Evolutionary conservation across 495 filamentous ascomycete genomes (phyloP), one percentile per base, ranked within the genome.

Genomic region (Thermochaetoides thermophila): DNA sequence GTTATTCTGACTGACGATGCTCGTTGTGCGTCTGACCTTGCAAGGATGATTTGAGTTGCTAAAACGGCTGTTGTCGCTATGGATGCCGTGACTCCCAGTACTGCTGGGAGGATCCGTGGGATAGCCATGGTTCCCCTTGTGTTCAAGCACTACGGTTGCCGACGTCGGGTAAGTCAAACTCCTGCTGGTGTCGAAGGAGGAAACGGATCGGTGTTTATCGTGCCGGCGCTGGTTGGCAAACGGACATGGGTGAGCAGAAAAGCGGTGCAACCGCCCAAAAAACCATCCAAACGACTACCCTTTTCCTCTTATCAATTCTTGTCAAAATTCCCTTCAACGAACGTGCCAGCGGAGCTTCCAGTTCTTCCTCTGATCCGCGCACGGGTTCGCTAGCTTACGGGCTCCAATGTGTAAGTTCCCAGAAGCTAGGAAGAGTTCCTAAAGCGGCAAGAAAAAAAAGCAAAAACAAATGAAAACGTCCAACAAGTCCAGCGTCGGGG

Each of bases 61-160:
- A 66, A 22, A 17, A 50, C 42, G 11, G 59, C 55, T 12, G 52
- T 49, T 7, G 63, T 66, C 3, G 61, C 49, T 8, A 64, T 28
- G 9, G 55, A 33, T 22, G 61, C 50, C 31, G 56, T 18, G 12
- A 42, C 32, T 31, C 61, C 63, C 44, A 66, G 46, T 38, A 31
- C 49, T 19, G 43, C 43, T 17, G 55, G 49, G 34, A 64, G 37
- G 2, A 41, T 8, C 21, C 40, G 48, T 31, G 48, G 48, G 26
- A 57, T 46, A 17, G 42, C 39, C 60, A 65, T 65, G 18, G 29
- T 18, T 16, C 23, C 9, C 11, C 27, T 17, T 23, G n/a, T n/a
- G n/a, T 36, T n/a, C 29, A 16, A 31, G 22, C 12, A 36, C 25
- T 21, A 20, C 29, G 34, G 29, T 26, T 31, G 13, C 18, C 27